Evolutionary conservation across 345 rosid species (phyloP).

Genomic region (Eucalyptus pauciflora): DNA sequence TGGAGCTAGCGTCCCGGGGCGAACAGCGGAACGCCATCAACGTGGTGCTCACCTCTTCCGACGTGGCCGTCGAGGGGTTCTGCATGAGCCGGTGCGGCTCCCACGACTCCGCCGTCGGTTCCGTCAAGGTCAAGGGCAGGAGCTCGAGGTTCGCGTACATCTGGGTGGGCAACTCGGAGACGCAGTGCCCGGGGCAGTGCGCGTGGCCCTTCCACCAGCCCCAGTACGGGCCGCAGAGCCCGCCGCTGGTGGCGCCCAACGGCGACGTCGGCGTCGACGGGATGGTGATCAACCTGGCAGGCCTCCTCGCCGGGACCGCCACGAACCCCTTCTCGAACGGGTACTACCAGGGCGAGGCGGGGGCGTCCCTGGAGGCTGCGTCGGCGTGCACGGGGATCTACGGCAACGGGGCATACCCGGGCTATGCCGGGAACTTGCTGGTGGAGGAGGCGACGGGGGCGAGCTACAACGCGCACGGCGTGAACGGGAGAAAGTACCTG

Average conservation of each 20-base stretch:
- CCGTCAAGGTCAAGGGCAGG: slow-evolving; percentile 9
- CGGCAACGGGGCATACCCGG: slow-evolving; percentile 82
- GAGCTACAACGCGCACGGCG: slow-evolving; percentile 65
- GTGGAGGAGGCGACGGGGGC: slow-evolving; percentile 50
- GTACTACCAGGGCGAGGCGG: slow-evolving; percentile 54
- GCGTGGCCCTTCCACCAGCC: slow-evolving; percentile 96
- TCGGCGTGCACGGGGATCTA: slow-evolving; percentile 66
- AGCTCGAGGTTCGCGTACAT: slow-evolving; percentile 46
- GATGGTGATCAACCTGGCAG: slow-evolving; percentile 63
- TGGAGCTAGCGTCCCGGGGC: not conserved
- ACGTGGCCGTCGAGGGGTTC: slow-evolving; percentile 43
- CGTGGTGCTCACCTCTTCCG: slow-evolving; percentile 39
- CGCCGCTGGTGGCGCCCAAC: slow-evolving; percentile 63
- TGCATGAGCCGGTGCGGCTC: slow-evolving; percentile 56
- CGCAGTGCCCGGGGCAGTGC: slow-evolving; percentile 71
- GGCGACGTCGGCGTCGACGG: slow-evolving; percentile 76
- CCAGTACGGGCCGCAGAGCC: slow-evolving; percentile 56
- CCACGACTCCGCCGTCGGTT: slow-evolving; percentile 35
- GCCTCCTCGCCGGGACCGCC: slow-evolving; percentile 65
- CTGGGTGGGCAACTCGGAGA: slow-evolving; percentile 78
- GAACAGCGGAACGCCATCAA: slow-evolving; percentile 17
- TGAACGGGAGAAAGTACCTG: slow-evolving; percentile 55
- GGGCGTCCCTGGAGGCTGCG: slow-evolving; percentile 68
- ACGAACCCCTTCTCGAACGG: slow-evolving; percentile 80
- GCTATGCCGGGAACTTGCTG: slow-evolving; percentile 57